These are phyloP conservation scores for Kregervanrija pseudodelftensis DNA, from an alignment of 805 yeast species.

Conservation along the genomic window DNA sequence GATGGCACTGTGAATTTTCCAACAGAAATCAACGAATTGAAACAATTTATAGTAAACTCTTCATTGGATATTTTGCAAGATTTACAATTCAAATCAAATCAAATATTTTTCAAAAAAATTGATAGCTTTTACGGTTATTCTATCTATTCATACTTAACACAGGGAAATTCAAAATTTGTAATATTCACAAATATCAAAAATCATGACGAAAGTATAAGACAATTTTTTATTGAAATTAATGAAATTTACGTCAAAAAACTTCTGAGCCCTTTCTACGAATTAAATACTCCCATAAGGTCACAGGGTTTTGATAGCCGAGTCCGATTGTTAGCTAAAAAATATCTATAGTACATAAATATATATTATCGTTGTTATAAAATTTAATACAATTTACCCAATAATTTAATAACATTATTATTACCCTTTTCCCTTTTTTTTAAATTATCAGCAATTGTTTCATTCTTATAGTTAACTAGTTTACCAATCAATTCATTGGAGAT, in stretches of 20 bases:
- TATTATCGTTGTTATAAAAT: neutral
- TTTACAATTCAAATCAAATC: conserved; percentile 67
- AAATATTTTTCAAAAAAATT: conserved; percentile 64
- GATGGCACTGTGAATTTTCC: conserved; percentile 63
- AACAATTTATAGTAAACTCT: conserved; percentile 84
- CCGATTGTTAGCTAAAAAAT: conserved; percentile 64
- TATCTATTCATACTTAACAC: conserved; percentile 82
- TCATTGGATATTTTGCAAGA: conserved; percentile 90
- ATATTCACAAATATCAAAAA: conserved; percentile 56
- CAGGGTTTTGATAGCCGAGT: conserved; percentile 72
- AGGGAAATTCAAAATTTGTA: conserved; percentile 78
- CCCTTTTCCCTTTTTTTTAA: conserved; percentile 19
- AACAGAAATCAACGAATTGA: conserved; percentile 64
- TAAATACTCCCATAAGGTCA: conserved; percentile 67
- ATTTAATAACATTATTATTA: conserved; percentile 23
- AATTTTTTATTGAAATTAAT: conserved; percentile 77
- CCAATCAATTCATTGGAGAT: conserved; percentile 19
- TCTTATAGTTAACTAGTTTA: conserved; percentile 14
- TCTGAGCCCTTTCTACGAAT: conserved; percentile 78
- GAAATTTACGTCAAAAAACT: conserved; percentile 82
- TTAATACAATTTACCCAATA: conserved; percentile 29
- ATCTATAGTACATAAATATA: conserved; percentile 36
- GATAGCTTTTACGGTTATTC: conserved; percentile 80
- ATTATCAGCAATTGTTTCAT: conserved; percentile 14
- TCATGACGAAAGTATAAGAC: conserved; percentile 66